Base-by-base conservation (phyloP, 176 grass and related monocot genomes). In the Canna indica region DNA sequence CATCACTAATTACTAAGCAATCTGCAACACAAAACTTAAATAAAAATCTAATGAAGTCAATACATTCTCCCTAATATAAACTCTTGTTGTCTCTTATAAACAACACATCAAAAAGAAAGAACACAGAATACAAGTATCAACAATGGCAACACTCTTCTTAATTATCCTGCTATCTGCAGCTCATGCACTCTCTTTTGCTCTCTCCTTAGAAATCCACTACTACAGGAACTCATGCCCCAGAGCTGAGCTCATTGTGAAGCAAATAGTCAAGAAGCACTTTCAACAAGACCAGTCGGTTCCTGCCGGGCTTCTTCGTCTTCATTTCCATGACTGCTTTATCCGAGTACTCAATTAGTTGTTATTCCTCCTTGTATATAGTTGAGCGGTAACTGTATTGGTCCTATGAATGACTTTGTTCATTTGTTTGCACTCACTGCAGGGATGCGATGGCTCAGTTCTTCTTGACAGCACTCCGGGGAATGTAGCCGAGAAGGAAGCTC, bases 251-350 rank as follows among this genome's bases (percentile, higher is more conserved):
- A 91, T 82, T 7, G 84, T 87, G 34, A 83, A 29, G 70, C 83
- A 75, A 68, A 80, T 47, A 22, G 46, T 76, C 65, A 4, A 76
- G 4, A 47, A 38, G 82, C 26, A 36, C 6, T 71, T 83, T 59
- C 36, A 54, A 18, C 80, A 76, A 75, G 86, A 91, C 35, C 75
- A 58, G 18, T 82, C 84, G 1, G 81, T 62, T 28, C 78, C 84
- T 1, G 81, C 88, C 0, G 88, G 81, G 17, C 81, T 91, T 41
- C 46, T 91, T 74, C 88, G 88, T 56, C 75, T 91, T 36, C 83
- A 84, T 64, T 91, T 91, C 81, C 88, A 91, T 67, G 88, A 91
- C 44, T 91, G 88, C 76, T 91, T 91, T 79, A 76, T 91, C 74
- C 78, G 88, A 76, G 88, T 87, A 71, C 7, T 48, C 53, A 11